Evolutionary conservation across 2,329 filamentous ascomycete species (phyloP).

Genomic region (Colletotrichum filicis): DNA sequence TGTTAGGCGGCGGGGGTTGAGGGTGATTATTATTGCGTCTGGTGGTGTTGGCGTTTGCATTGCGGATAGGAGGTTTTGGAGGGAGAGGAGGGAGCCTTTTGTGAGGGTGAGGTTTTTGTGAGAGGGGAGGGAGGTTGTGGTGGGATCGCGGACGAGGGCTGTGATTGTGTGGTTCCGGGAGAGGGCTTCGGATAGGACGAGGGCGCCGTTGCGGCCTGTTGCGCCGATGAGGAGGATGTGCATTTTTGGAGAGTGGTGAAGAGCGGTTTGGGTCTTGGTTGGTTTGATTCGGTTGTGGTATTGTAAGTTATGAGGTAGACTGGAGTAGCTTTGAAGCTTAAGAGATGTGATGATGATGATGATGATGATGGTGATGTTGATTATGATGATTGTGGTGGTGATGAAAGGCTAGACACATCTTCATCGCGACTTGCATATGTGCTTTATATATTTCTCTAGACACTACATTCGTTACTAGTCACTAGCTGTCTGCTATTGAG

Average conservation of each 20-base stretch:
- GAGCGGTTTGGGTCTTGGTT: background rate
- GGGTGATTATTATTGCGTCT: slow-evolving; percentile 58
- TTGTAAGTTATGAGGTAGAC: background rate
- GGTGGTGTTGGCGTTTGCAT: slow-evolving; percentile 41
- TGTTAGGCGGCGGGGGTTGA: slow-evolving; percentile 56
- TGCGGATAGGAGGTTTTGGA: slow-evolving; percentile 48
- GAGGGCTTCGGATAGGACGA: slow-evolving; percentile 54
- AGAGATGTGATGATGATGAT: background rate
- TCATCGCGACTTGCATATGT: background rate
- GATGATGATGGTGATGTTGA: background rate
- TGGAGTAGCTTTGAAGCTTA: background rate
- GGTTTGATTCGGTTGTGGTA: background rate
- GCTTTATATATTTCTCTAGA: background rate
- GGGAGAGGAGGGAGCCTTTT: slow-evolving; percentile 49
- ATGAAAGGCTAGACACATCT: too few species aligned
- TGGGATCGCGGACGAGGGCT: slow-evolving; percentile 55
- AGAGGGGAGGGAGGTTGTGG: slow-evolving; percentile 40
- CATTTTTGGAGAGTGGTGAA: slow-evolving; percentile 41
- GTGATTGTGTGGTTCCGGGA: slow-evolving; percentile 53
- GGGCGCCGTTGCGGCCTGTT: slow-evolving; percentile 57
- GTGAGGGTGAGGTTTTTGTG: slow-evolving; percentile 49
- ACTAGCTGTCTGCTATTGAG: background rate
- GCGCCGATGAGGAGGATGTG: slow-evolving; percentile 59
- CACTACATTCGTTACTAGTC: background rate
- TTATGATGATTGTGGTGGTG: background rate